These are phyloP conservation scores for Dipodascus geniculatus DNA, from an alignment of 805 yeast genomes.

Conservation along the genomic window DNA sequence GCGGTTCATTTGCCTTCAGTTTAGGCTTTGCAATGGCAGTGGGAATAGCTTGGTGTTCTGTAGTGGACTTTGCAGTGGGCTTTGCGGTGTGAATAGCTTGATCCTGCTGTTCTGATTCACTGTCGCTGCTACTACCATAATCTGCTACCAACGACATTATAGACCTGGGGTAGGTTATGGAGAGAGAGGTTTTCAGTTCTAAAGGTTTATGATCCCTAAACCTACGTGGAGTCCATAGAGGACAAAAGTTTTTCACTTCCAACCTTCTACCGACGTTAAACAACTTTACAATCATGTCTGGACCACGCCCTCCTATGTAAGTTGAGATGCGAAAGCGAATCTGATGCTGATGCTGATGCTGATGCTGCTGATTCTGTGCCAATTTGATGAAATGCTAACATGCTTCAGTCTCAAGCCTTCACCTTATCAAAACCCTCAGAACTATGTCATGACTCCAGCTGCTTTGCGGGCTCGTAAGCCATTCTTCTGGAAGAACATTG, in stretches of 20 bases:
- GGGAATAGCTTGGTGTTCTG: neutral
- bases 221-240: neutral
- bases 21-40: neutral
- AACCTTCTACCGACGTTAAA: neutral
- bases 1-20: neutral
- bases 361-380: neutral
- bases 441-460: slow-evolving; percentile 87
- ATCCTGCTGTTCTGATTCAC: neutral
- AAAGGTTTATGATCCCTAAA: neutral
- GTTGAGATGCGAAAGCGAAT: no score
- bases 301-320: neutral
- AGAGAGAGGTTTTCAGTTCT: no score
- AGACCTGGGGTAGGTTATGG: no score
- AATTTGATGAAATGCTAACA: slow-evolving; percentile 1
- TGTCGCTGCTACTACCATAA: neutral
- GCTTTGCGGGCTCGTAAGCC: slow-evolving; percentile 84
- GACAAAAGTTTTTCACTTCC: neutral
- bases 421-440: slow-evolving; percentile 48
- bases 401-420: slow-evolving; percentile 24
- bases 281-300: neutral
- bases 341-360: no score
- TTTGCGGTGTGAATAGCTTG: no score
- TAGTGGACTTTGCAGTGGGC: no score
- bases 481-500: slow-evolving; percentile 65
- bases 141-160: neutral